Base-by-base conservation (phyloP, 1,284 basidiomycete species). In the Cryptococcus deneoformans region DNA sequence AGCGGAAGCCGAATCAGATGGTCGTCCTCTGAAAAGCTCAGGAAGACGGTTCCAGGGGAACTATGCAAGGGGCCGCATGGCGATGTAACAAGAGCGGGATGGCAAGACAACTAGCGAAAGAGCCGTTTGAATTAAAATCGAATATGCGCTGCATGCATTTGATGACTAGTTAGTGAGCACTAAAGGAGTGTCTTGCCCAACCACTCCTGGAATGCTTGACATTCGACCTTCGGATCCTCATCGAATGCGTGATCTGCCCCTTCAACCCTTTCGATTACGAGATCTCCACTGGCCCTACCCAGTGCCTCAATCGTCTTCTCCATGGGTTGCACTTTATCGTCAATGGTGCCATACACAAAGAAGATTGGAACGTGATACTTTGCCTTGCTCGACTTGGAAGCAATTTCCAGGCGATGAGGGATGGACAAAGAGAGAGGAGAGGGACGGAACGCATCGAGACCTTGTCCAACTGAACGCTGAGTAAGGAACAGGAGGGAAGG, bases 271-370 rank as follows among this genome's bases (percentile, higher is more conserved):
- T 73, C 70, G 24, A 72, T 58, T 37, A 55, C 62, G 35, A 71
- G 52, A 43, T 65, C 59, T 34, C 68, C 62, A 34, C 58, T 60
- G 5, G 53, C 53, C n/a, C 49, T 38, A 24, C 59, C 20, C 34
- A 76, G 52, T 6, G 61, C 50, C 40, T 61, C 58, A 12, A 70
- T 39, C 5, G 72, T 75, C 56, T 64, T 66, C 8, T 71, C 68
- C 59, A 73, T 66, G 35, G 70, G 72, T 64, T 76, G 70, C 5
- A 76, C 63, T 58, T 69, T 70, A 52, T 68, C 63, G 56, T 76
- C 74, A 1, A 60, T 50, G 1, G 63, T 67, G 0, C 72, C 70
- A 49, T 72, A 74, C 2, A 62, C 61, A 56, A 74, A 62, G 58
- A 72, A 75, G 3, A 69, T 58, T 1, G 74, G 72, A n/a, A 55